Evolutionary conservation across 179 eudicot species (phyloP).

Genomic region (Amaranthus tricolor): DNA sequence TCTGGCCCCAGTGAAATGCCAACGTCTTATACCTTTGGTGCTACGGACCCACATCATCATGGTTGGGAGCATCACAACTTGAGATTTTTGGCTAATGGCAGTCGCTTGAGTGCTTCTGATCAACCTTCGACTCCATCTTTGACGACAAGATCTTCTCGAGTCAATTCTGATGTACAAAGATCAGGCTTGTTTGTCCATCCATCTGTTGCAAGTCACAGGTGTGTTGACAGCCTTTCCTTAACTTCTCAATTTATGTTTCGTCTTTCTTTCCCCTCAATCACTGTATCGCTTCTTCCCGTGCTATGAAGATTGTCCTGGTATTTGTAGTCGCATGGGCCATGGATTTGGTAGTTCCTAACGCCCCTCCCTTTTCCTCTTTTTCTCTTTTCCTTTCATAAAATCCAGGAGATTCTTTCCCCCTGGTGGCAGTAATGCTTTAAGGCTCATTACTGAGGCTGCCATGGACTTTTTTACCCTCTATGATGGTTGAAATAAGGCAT

Average conservation of each 20-base stretch:
- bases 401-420: too few species aligned
- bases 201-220: constrained; percentile 67
- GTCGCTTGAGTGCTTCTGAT: constrained; percentile 56
- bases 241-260: not conserved
- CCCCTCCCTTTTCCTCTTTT: too few species aligned
- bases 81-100: constrained; percentile 44
- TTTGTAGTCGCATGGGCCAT: too few species aligned
- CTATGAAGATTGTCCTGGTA: too few species aligned
- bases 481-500: too few species aligned
- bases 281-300: too few species aligned
- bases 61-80: constrained; percentile 66
- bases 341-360: too few species aligned
- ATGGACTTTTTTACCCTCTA: too few species aligned
- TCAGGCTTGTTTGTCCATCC: constrained; percentile 63
- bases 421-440: too few species aligned
- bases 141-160: constrained; percentile 54
- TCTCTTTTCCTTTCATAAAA: too few species aligned
- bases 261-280: not conserved
- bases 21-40: constrained; percentile 58
- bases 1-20: constrained; percentile 62
- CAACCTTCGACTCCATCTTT: constrained; percentile 50
- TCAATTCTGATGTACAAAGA: constrained; percentile 57
- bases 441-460: too few species aligned
- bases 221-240: constrained; percentile 1
- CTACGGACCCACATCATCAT: constrained; percentile 65